Conservation (phyloP, 257 asterid genomes). For the Knoxia roxburghii region DNA sequence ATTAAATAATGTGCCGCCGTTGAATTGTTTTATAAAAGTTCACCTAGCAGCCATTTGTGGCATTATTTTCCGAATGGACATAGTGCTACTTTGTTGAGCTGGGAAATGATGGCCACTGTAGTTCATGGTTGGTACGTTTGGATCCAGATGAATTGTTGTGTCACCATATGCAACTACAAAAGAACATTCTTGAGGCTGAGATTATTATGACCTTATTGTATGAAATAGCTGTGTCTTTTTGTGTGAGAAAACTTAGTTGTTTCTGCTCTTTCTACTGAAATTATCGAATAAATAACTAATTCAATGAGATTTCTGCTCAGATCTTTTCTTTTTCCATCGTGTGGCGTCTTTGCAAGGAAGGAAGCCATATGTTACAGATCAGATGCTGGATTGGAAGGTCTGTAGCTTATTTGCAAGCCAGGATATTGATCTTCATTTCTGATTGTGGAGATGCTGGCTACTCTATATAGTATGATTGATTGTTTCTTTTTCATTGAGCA, state of each 20-base stretch:
- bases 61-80: background rate
- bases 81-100: background rate
- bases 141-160: background rate
- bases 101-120: background rate
- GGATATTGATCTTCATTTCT: slow-evolving; percentile 11
- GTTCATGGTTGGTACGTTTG: background rate
- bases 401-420: slow-evolving; percentile 11
- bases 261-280: background rate
- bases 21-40: background rate
- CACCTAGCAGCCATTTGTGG: background rate
- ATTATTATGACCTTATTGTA: background rate
- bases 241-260: background rate
- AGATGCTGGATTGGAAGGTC: slow-evolving; percentile 5
- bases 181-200: background rate
- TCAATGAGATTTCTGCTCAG: too few relatives aligned
- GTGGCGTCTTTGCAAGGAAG: slow-evolving; percentile 5
- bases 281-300: background rate
- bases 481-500: slow-evolving; percentile 5
- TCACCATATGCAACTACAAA: background rate
- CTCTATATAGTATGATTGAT: slow-evolving; percentile 23
- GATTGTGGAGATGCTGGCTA: slow-evolving; percentile 14
- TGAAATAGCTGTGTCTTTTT: background rate
- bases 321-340: background rate
- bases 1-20: background rate
- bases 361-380: slow-evolving; percentile 6